Evolutionary conservation across 148 eudicot species (phyloP), one percentile per base, ranked within the genome.

Genomic region (Dianthus caryophyllus): DNA sequence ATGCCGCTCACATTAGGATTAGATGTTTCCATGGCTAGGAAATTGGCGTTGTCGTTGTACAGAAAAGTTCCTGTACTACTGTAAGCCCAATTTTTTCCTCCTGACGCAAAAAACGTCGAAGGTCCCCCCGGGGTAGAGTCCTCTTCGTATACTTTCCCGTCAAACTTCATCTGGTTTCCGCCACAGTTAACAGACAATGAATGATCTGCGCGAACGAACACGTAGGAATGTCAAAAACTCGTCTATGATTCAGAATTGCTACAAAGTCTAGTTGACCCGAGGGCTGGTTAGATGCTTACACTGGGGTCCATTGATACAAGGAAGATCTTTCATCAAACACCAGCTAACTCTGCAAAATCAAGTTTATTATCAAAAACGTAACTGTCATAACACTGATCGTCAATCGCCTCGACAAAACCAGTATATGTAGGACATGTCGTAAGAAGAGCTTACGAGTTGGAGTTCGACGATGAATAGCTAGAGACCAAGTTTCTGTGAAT

Each of bases 171-270:
- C 33, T 68, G 50, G 53, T 62, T 46, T 73, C 98, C 98, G 50
- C 96, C 98, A 51, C 97, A 92, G 66, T 92, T 89, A 41, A 92
- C 77, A 65, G 78, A 85, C 65, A 92, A 65, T 33, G 89, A 78
- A 73, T 84, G 66, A 68, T 80, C 97, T 92, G 83, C 5, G 43
- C 8, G 43, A 47, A 14, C 27, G 29, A 46, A 5, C 39, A 22
- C 56, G 65, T n/a, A n/a, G n/a, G n/a, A 29, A 20, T 29, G 14
- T 11, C 2, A n/a, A n/a, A n/a, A n/a, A n/a, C n/a, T n/a, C n/a
- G n/a, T n/a, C n/a, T n/a, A n/a, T n/a, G n/a, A n/a, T n/a, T n/a
- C n/a, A n/a, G n/a, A n/a, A n/a, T n/a, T n/a, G n/a, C n/a, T n/a
- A n/a, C n/a, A n/a, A n/a, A n/a, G n/a, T n/a, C n/a, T n/a, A n/a